Base-by-base conservation (phyloP, 2,329 filamentous ascomycete genomes). In the Celoporthe dispersa region DNA sequence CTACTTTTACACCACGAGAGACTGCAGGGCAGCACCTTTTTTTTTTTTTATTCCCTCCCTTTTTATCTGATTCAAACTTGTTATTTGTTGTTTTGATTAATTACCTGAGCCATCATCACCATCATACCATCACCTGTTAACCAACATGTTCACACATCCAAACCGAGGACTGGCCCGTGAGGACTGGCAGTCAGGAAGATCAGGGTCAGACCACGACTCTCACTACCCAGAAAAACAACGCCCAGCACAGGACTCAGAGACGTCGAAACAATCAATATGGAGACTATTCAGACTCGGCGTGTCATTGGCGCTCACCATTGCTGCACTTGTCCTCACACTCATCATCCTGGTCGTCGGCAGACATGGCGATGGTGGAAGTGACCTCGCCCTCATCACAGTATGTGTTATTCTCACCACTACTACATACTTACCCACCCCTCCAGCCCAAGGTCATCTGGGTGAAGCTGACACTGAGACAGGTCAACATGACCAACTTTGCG, bases 401-500 rank as follows among this genome's bases (percentile, higher is more conserved):
- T 60, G 68, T 70, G 4, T 16, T 35, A 5, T 37, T 33, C 28
- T 19, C 35, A 19, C 12, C 11, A 19, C n/a, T n/a, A 25, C 19
- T 22, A 3, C 14, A 41, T 41, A 16, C 35, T 1, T 3, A 2
- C 12, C 39, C 39, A 11, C 3, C 41, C 14, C 39, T 44, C 41
- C 2, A 37, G 19, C 6, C 4, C 22, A 12, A 44, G 22, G 14
- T 25, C 22, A n/a, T 25, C 31, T 28, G 1, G 31, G 19, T 48
- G 6, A 61, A 28, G 6, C 65, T 70, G 19, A 68, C 60, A 39
- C 3, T 19, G 48, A 33, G 6, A 60, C n/a, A 70, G 68, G 62
- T 71, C 53, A 64, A 71, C 61, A 71, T 71, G 70, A 71, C 39
- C 64, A n/a, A 71, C 44, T 71, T 71, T 31, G 68, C 64, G 31